phyloP scores from a whole-genome alignment of 208 protist genomes.

The Trichomonas tenax region DNA sequence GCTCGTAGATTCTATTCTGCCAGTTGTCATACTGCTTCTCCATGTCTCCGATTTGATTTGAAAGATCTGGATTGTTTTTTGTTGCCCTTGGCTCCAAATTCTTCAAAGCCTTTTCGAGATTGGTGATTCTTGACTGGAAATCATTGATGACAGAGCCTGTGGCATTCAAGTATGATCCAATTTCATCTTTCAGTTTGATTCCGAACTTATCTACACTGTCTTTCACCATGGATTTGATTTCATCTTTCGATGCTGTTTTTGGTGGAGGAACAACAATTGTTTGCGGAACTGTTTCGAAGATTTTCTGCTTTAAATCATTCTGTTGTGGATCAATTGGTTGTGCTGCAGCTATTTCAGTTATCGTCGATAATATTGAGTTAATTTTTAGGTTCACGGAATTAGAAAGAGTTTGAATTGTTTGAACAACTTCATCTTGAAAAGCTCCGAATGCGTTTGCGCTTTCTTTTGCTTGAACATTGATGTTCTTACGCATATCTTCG shows the following conservation, averaged over 20 bases:
- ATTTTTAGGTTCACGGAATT: background rate
- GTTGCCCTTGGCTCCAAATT: background rate
- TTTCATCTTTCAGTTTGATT: background rate
- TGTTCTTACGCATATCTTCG: background rate
- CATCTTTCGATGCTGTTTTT: background rate
- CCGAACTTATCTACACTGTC: background rate
- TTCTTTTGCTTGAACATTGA: background rate
- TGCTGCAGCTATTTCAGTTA: background rate
- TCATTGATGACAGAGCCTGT: background rate
- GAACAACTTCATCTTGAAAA: background rate
- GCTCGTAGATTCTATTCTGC: too few relatives aligned
- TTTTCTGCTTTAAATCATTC: background rate
- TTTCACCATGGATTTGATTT: background rate
- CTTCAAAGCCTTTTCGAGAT: too few relatives aligned
- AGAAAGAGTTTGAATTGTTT: background rate
- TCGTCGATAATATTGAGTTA: background rate
- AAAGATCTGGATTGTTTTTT: background rate
- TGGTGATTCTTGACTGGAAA: too few relatives aligned
- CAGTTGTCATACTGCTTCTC: too few relatives aligned
- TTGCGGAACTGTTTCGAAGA: background rate
- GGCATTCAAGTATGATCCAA: background rate
- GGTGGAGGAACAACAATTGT: too few relatives aligned
- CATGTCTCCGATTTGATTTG: background rate
- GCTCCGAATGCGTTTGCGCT: background rate
- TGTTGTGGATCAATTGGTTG: background rate